Base-by-base conservation (phyloP, 2,329 filamentous ascomycete species). In the Penicillium sp. region DNA sequence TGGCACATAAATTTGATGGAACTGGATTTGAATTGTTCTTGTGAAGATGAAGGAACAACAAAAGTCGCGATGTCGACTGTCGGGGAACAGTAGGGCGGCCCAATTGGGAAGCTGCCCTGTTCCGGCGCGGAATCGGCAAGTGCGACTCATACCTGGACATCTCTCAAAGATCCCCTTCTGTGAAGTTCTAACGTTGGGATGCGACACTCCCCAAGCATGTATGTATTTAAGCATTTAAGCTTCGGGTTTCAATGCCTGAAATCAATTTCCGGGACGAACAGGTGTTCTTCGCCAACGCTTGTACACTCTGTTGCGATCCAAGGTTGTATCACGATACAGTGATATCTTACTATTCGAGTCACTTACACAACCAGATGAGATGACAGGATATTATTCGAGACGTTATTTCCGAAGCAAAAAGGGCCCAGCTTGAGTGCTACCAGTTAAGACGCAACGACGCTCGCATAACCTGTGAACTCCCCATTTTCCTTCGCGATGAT, bases 121-220 rank as follows among this genome's bases (percentile, higher is more conserved):
- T 57, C 56, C 63, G 62, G 65, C 31, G 61, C 65, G 62, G 53
- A 52, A 62, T 51, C 63, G 62, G 64, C 34, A 59, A 25, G 55
- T 6, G 40, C 42, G 29, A 23, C 40, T 23, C 27, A 8, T n/a
- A 8, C 25, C 25, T 25, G 25, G 25, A 7, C 8, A 15, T 9
- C 27, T 34, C 8, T 25, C 6, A 7, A 40, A 13, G 12, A 10
- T n/a, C 15, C 3, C 16, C 25, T 35, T 6, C 5, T 35, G 21
- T 8, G 31, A n/a, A 35, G 1, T 25, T 35, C 6, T 13, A 15
- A 35, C n/a, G 10, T 45, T 7, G 3, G 3, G 21, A 3, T 21
- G 21, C 7, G 3, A 32, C 9, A 45, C n/a, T 1, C 1, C 4
- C 7, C 21, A 10, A 23, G 23, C 23, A 23, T 32, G 15, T 4